Evolutionary conservation across 1,139 yeast species (phyloP).

Genomic region (Komagataea norvegica): DNA sequence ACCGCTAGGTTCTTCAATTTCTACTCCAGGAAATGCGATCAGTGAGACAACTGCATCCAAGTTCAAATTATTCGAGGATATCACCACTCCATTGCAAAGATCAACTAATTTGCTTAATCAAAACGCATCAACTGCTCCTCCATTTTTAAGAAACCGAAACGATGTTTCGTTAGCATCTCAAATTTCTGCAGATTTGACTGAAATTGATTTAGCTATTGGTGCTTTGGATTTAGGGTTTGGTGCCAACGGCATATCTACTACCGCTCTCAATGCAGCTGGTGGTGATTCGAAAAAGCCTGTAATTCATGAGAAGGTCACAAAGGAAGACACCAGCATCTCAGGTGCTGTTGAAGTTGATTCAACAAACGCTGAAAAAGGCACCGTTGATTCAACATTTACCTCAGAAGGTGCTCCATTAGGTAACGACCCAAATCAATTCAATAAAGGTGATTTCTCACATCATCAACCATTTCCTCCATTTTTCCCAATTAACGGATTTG

Average conservation of each 20-base stretch:
- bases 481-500: conserved; percentile 26
- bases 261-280: conserved; percentile 13
- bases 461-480: conserved; percentile 26
- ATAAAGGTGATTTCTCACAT: conserved; percentile 14
- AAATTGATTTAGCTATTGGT: conserved; percentile 24
- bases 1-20: conserved; percentile 13
- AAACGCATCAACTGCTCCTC: conserved; percentile 23
- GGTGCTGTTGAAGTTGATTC: conserved; percentile 3
- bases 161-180: conserved; percentile 8
- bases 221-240: conserved; percentile 23
- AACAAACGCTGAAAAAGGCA: not conserved
- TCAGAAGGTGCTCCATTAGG: not conserved
- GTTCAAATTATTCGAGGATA: conserved; percentile 29
- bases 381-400: too few species aligned
- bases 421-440: conserved; percentile 1
- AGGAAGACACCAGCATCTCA: not conserved
- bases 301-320: not conserved
- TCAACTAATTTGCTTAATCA: conserved; percentile 17
- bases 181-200: conserved; percentile 20
- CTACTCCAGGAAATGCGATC: conserved; percentile 13
- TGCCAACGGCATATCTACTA: conserved; percentile 4
- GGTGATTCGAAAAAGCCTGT: conserved; percentile 7
- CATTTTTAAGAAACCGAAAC: conserved; percentile 18
- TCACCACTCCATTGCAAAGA: conserved; percentile 24
- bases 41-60: conserved; percentile 25